Conservation (phyloP, 306 rosid species). For the Myrica gale region DNA sequence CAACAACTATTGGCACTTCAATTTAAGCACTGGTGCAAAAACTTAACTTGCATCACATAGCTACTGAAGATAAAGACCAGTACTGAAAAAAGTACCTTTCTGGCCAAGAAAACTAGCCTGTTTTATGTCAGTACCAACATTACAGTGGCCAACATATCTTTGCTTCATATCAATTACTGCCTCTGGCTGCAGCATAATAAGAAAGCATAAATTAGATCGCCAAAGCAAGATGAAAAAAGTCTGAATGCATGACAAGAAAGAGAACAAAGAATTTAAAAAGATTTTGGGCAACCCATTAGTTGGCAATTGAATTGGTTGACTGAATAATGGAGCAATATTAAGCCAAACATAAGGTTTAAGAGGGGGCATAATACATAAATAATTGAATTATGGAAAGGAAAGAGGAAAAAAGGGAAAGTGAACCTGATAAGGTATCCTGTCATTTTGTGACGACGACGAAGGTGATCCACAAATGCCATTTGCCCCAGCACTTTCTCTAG, state of each 20-base stretch:
- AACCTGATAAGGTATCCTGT: slow-evolving; percentile 64
- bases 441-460: slow-evolving; percentile 69
- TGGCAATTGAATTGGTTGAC: not conserved
- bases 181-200: slow-evolving; percentile 66
- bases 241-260: not conserved
- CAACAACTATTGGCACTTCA: not conserved
- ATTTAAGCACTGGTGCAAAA: not conserved
- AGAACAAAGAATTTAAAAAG: not conserved
- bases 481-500: slow-evolving; percentile 53
- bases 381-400: not conserved
- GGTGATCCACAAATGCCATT: slow-evolving; percentile 73
- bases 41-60: not conserved
- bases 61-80: slow-evolving; percentile 9
- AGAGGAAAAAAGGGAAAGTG: slow-evolving; percentile 1
- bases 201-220: not conserved
- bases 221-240: slow-evolving; percentile 14
- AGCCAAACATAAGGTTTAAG: slow-evolving; percentile 8
- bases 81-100: slow-evolving; percentile 52
- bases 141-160: slow-evolving; percentile 92
- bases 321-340: not conserved
- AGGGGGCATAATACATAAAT: not conserved
- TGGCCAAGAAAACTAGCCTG: slow-evolving; percentile 98
- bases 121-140: slow-evolving; percentile 93
- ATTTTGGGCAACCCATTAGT: not conserved
- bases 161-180: slow-evolving; percentile 84